Evolutionary conservation across 495 filamentous ascomycete species (phyloP), one percentile per base, ranked within the genome.

Genomic region (Xylaria acuta): DNA sequence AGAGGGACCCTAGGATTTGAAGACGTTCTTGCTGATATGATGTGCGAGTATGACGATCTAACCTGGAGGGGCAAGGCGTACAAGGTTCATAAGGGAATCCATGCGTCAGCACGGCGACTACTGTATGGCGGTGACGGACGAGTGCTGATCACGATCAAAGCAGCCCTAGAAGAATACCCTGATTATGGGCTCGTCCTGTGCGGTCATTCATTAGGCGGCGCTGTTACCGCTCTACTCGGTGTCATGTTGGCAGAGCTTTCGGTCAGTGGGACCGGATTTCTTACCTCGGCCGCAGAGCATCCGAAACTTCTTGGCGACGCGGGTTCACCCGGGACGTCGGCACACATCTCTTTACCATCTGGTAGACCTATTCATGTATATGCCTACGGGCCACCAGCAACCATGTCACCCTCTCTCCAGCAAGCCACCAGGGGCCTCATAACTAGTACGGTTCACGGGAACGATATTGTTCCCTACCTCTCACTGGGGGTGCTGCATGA

Each of bases 51-150:
- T 70, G 92, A 93, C 73, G 88, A 91, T 62, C 85, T 95, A 0
- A 73, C 84, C 40, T 92, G 91, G 86, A 87, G 90, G 63, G 91
- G 90, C 18, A 88, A 84, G 63, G 77, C 77, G 3, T 94, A 93
- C 81, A 90, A 91, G 66, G 92, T 94, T 0, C 92, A 95, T 81
- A 94, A 93, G 77, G 92, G 92, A n/a, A 92, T 95, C 74, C 90
- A 93, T 73, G 92, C 92, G 16, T 94, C 92, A 4, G 92, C 92
- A 3, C 84, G 88, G 32, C 87, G 92, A 7, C 84, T 95, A 1
- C 83, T 95, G 0, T 88, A 90, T 75, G 90, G 90, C 22, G 82
- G 83, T 20, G 89, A 89, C 43, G 90, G 90, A 7, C 81, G 88
- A 58, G 90, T 95, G 1, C 85, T 95, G 72, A 83, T 86, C 62